phyloP scores from a whole-genome alignment of 164 flowering plant species.

The Dillenia turbinata region DNA sequence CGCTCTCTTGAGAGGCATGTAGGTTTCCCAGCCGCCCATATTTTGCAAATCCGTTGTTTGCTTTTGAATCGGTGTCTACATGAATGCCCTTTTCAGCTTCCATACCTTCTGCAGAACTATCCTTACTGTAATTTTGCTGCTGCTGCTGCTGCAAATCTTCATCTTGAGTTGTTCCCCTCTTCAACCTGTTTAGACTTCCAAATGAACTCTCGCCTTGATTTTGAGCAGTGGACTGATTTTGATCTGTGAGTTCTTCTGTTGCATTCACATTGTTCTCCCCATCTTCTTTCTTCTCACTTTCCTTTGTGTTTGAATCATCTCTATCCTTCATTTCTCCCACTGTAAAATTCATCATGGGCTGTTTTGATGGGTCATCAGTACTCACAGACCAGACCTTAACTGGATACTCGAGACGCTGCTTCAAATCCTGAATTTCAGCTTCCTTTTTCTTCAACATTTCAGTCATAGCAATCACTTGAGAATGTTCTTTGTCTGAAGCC shows the following conservation, averaged over 20 bases:
- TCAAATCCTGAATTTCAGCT: slow-evolving; percentile 43
- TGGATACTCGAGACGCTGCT: slow-evolving; percentile 23
- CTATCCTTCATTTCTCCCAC: not conserved
- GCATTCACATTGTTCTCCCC: not conserved
- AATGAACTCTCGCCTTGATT: slow-evolving; percentile 2
- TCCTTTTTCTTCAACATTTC: slow-evolving; percentile 51
- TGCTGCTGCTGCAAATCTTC: slow-evolving; percentile 9
- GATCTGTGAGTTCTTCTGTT: slow-evolving; percentile 1
- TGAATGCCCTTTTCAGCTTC: slow-evolving; percentile 7
- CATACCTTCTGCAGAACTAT: slow-evolving; percentile 3
- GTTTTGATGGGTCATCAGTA: slow-evolving; percentile 32
- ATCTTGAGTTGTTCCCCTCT: slow-evolving; percentile 10
- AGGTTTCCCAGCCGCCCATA: slow-evolving; percentile 2
- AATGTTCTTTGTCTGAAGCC: slow-evolving; percentile 11
- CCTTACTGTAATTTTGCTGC: slow-evolving; percentile 6
- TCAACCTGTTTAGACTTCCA: not conserved
- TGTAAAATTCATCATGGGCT: slow-evolving; percentile 14
- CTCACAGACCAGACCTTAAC: slow-evolving; percentile 28
- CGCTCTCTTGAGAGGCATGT: slow-evolving; percentile 6
- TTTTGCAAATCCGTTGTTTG: not conserved
- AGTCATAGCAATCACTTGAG: slow-evolving; percentile 23
- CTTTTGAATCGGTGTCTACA: slow-evolving; percentile 3
- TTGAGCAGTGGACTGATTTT: not conserved
- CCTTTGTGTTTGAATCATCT: not conserved
- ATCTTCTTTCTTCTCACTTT: not conserved